These are phyloP conservation scores for Daldinia bambusicola DNA, from an alignment of 495 filamentous ascomycete species.

Conservation along the genomic window DNA sequence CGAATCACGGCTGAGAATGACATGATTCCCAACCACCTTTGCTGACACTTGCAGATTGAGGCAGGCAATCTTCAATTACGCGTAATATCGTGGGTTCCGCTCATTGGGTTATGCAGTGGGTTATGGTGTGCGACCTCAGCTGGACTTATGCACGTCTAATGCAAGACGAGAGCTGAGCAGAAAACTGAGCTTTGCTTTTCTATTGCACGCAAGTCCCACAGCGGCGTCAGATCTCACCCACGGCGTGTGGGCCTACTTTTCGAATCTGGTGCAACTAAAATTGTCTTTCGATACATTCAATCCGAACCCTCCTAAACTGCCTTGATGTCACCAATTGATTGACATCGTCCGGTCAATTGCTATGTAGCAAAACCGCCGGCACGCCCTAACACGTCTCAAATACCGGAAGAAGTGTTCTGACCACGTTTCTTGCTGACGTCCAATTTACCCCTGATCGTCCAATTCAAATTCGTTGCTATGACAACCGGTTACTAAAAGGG, in stretches of 20 bases:
- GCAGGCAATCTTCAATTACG: constrained; percentile 45
- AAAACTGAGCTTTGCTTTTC: constrained; percentile 36
- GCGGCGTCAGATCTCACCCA: constrained; percentile 21
- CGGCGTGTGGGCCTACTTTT: constrained; percentile 10
- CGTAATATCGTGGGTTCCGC: constrained; percentile 45
- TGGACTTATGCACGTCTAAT: constrained; percentile 45
- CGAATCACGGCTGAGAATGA: constrained; percentile 36
- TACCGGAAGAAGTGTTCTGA: constrained; percentile 15
- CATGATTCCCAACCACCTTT: constrained; percentile 30
- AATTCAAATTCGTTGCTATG: constrained; percentile 44
- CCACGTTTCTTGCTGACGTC: constrained; percentile 22
- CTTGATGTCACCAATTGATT: constrained; percentile 30
- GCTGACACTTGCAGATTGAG: constrained; percentile 41
- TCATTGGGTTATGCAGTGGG: constrained; percentile 43
- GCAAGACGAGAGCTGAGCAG: constrained; percentile 44
- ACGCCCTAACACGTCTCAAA: constrained; percentile 21
- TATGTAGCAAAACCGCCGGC: constrained; percentile 16
- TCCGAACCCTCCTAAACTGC: constrained; percentile 21
- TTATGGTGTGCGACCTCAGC: constrained; percentile 32
- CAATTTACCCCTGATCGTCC: constrained; percentile 46
- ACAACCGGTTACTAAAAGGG: constrained; percentile 42
- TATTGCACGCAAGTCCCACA: constrained; percentile 20
- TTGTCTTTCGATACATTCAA: constrained; percentile 29
- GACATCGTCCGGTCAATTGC: constrained; percentile 18
- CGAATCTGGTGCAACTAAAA: constrained; percentile 16